A percentile compares a stretch with the other conserved stretches of the same genome.
Evolutionary conservation across 2,329 filamentous ascomycete genomes (phyloP).

Genomic region (Pyrenophora tritici-repentis): DNA sequence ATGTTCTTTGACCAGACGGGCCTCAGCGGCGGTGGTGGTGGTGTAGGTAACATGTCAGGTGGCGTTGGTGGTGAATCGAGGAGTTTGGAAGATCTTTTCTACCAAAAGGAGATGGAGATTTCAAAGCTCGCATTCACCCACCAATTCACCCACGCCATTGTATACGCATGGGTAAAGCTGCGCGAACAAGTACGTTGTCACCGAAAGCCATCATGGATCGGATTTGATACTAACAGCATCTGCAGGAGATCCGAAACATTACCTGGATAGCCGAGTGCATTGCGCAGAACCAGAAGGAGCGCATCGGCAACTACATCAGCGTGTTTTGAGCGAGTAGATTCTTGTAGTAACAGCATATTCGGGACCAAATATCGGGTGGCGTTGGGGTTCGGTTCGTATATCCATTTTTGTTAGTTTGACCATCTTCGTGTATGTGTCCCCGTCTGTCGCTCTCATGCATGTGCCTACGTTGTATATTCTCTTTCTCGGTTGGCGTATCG

Average conservation of each 20-base stretch:
- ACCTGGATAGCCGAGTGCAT: slow-evolving; percentile 99
- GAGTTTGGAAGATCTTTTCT: slow-evolving; percentile 96
- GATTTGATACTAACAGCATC: slow-evolving; percentile 17
- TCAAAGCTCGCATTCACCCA: slow-evolving; percentile 93
- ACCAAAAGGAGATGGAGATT: slow-evolving; percentile 99
- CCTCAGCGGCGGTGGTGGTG: slow-evolving; percentile 72
- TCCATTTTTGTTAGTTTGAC: slow-evolving; percentile 29
- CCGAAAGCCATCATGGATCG: background rate
- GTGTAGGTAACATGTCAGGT: slow-evolving; percentile 82
- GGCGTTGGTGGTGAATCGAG: slow-evolving; percentile 80
- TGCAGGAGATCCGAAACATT: slow-evolving; percentile 96
- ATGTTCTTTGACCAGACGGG: slow-evolving; percentile 92
- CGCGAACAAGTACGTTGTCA: slow-evolving; percentile 80
- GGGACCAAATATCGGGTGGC: slow-evolving; percentile 33
- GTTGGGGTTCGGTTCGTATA: slow-evolving; percentile 41
- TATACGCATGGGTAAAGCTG: slow-evolving; percentile 97
- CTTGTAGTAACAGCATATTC: slow-evolving; percentile 35
- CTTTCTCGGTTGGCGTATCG: background rate
- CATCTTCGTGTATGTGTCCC: slow-evolving; percentile 12
- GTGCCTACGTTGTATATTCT: background rate
- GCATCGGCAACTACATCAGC: slow-evolving; percentile 98
- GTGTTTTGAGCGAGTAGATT: slow-evolving; percentile 64
- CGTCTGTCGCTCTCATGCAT: background rate
- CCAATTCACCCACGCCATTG: slow-evolving; percentile 92
- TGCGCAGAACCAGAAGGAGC: slow-evolving; percentile 98